Base-by-base conservation (phyloP, 176 grass and related monocot species). In the Guadua angustifolia region DNA sequence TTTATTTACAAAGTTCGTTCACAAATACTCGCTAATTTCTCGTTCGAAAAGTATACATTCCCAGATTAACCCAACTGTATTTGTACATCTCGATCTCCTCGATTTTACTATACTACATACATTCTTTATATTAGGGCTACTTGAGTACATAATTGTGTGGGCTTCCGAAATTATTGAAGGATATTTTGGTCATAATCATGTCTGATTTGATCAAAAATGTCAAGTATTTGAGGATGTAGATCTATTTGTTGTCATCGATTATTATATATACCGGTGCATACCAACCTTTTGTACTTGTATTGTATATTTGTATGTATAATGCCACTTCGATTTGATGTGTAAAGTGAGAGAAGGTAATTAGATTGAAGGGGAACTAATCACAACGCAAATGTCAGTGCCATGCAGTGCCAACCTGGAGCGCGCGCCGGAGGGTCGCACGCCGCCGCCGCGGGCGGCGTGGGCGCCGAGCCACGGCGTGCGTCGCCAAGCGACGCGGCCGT, bases 391-490 rank as follows among this genome's bases (percentile, higher is more conserved):
- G 46, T 6, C n/a, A n/a, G n/a, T n/a, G n/a, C n/a, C n/a, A n/a
- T n/a, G n/a, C 32, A 5, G 35, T 55, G 87, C 91, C 89, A 90
- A 90, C 94, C 89, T 97, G 94, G 66, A 97, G 87, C 0, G 89
- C 82, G 26, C 94, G 91, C 0, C 94, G 94, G 79, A 97, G 87
- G 94, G 94, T 2, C 94, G 85, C 10, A 89, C 83, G 25, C 89
- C 91, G n/a, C 91, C 91, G 35, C 94, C 71, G 26, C 71, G 71
- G 14, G 71, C 71, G 47, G 94, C 91, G 79, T 97, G 94, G 29
- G 94, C 91, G 6, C 89, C 84, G 52, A 94, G 84, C 94, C 94
- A 97, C 0, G 94, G 94, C 59, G 94, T 97, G 73, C 94, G 89
- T 52, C 94, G 91, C 94, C 94, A 97, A 64, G 94, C 91, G 68